Evolutionary conservation across 495 filamentous ascomycete genomes (phyloP), one percentile per base, ranked within the genome.

Genomic region (Podospora sp.): DNA sequence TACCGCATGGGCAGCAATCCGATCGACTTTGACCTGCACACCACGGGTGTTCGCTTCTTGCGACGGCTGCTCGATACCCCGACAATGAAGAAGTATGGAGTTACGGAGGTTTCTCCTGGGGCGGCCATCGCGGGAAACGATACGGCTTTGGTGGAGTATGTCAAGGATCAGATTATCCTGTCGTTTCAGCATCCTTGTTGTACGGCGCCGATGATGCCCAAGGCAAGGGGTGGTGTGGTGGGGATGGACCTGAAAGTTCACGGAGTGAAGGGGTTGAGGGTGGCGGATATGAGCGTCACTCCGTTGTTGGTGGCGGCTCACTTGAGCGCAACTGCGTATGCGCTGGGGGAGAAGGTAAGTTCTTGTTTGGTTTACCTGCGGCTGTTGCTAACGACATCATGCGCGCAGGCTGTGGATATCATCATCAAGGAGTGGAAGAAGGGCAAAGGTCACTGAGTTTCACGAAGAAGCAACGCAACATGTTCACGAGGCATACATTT

Each of bases 231-330:
- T 16, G 60, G 66, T 16, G 50, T 69, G 58, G 67, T 69, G 14
- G 67, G 85, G 66, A 70, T 70, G 29, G 71, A 77, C 27, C 67
- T 85, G 62, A 81, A 75, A 51, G 85, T 87, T 16, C 78, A 86
- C 62, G 88, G 12, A 79, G 36, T 35, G 14, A 4, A 26, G 36
- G 60, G 60, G 21, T 22, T 62, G 35, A 26, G 60, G 9, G 21
- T 90, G 14, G 86, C 82, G 2, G 89, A 91, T 78, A 84, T 87
- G 76, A 89, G 86, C 67, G 81, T 88, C 56, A 76, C 88, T 22
- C 88, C 88, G 6, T 68, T 89, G 8, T 60, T 88, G 64, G 53
- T 64, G 8, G 73, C 63, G 35, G 68, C 65, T 2, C 68, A 69
- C 35, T 51, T 63, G 16, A 67, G 65, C n/a, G 25, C 61, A 27